phyloP scores from a whole-genome alignment of 2,329 filamentous ascomycete species.

The Microsporum audouinii region DNA sequence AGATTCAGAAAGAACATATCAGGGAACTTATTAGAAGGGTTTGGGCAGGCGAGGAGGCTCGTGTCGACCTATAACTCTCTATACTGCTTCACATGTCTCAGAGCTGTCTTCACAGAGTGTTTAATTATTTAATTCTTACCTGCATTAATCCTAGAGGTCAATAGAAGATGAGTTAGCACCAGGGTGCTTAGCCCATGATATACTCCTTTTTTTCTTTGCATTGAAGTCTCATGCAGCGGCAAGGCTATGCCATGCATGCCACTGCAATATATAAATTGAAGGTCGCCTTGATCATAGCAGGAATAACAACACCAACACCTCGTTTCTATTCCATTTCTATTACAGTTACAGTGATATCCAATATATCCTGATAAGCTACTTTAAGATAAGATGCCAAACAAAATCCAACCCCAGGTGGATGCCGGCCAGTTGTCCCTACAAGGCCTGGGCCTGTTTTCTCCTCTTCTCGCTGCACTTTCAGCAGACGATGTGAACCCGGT shows the following conservation, averaged over 20 bases:
- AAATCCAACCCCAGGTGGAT: not conserved
- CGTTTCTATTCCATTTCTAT: too few species aligned
- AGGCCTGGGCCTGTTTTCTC: constrained; percentile 20
- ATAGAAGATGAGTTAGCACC: too few species aligned
- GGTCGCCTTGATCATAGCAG: too few species aligned
- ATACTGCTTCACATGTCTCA: not conserved
- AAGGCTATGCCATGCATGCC: too few species aligned
- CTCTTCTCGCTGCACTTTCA: constrained; percentile 10
- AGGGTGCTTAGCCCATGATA: too few species aligned
- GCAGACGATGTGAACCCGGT: constrained; percentile 13
- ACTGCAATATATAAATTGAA: too few species aligned
- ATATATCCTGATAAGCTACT: not conserved
- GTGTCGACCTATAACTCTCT: constrained; percentile 36
- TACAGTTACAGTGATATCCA: too few species aligned
- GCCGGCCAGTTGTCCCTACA: constrained; percentile 9
- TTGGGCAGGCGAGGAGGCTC: constrained; percentile 50
- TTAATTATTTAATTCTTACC: too few species aligned
- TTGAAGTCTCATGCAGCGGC: too few species aligned
- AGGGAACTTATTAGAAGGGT: constrained; percentile 47
- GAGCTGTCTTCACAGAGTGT: not conserved
- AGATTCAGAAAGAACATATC: constrained; percentile 42
- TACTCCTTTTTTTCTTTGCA: too few species aligned
- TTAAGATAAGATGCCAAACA: not conserved
- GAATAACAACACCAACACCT: too few species aligned
- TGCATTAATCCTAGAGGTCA: too few species aligned